A percentile compares a stretch with the other conserved stretches of the same genome.
Evolutionary conservation across 192 early-diverging fungal species (phyloP).

Genomic region (Coemansia sp.): DNA sequence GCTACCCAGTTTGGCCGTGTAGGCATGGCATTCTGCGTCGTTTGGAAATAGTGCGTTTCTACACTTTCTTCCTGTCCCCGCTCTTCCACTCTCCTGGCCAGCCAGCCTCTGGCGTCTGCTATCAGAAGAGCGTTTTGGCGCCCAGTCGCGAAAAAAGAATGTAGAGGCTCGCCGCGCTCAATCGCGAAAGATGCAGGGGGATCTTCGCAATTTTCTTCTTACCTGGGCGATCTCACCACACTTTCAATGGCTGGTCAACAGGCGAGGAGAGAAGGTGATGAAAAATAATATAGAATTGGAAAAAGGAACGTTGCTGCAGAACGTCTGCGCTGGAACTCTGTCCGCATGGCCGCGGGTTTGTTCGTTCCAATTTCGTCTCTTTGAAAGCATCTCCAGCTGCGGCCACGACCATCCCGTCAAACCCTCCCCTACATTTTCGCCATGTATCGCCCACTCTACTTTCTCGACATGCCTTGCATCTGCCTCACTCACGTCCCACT

Average conservation of each 20-base stretch:
- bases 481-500: neutral
- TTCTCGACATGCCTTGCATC: neutral
- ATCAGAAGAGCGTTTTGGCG: neutral
- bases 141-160: neutral
- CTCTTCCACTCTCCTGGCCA: neutral
- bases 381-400: neutral
- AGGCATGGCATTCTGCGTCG: neutral
- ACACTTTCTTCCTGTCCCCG: neutral
- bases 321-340: neutral
- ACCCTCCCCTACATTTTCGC: neutral
- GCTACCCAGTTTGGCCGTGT: too few relatives aligned
- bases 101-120: neutral
- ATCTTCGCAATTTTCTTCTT: neutral
- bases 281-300: neutral
- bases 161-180: neutral
- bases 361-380: neutral
- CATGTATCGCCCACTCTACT: neutral
- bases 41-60: slow-evolving; percentile 8
- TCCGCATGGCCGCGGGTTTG: neutral
- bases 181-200: neutral
- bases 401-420: slow-evolving; percentile 8
- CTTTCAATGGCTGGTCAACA: neutral
- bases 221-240: neutral
- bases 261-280: neutral
- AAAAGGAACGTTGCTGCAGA: neutral